A percentile compares a stretch with the other conserved stretches of the same genome.
Evolutionary conservation across 495 filamentous ascomycete species (phyloP).

Genomic region (Neurospora intermedia): DNA sequence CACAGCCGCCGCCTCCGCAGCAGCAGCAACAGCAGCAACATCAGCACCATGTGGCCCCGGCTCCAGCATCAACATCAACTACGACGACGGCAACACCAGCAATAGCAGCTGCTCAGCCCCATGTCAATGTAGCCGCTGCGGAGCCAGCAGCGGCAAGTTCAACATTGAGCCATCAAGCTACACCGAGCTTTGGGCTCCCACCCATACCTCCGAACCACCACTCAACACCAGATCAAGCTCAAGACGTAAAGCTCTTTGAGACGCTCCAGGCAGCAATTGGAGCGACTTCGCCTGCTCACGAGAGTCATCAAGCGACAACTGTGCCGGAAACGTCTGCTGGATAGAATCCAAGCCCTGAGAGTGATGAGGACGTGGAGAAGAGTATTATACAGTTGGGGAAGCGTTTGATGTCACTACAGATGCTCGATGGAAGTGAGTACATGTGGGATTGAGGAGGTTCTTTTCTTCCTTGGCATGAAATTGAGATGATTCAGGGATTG

Average conservation of each 20-base stretch:
- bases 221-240: conserved; percentile 17
- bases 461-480: not conserved
- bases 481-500: not conserved
- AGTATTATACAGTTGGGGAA: not conserved
- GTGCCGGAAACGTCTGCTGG: not conserved
- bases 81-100: not conserved
- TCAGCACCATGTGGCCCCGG: not conserved
- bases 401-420: not conserved
- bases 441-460: not conserved
- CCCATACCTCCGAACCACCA: conserved; percentile 19
- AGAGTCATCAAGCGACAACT: not conserved
- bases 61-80: not conserved
- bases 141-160: not conserved
- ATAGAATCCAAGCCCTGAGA: not conserved
- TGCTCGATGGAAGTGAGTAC: not conserved
- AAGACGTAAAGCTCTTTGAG: conserved; percentile 16
- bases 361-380: not conserved
- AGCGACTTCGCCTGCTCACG: conserved; percentile 2
- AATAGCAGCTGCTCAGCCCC: not conserved
- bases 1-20: not conserved
- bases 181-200: conserved; percentile 1
- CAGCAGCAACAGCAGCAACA: conserved; percentile 2
- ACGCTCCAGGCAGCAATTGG: conserved; percentile 15
- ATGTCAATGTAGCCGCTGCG: not conserved
- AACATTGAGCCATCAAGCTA: not conserved